phyloP scores from a whole-genome alignment of 345 rosid genomes.

The Carallia brachiata region DNA sequence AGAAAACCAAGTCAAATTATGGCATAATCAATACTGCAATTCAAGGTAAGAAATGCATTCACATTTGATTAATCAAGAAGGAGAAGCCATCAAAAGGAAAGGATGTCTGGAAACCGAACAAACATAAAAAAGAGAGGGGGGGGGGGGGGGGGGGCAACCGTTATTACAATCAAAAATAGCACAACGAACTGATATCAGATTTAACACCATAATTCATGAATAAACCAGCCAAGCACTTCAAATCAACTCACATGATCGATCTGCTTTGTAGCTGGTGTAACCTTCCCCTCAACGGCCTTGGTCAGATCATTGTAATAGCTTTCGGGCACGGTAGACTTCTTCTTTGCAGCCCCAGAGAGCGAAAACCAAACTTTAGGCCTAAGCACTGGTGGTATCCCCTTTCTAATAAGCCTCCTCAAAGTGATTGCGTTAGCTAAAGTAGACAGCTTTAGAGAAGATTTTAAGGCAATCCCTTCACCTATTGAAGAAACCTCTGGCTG shows the following conservation, averaged over 20 bases:
- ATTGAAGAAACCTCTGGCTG: constrained; percentile 64
- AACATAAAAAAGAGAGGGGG: background rate
- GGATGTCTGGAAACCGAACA: background rate
- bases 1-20: background rate
- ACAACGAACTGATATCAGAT: constrained; percentile 1
- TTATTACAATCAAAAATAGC: constrained; percentile 7
- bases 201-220: background rate
- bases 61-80: background rate
- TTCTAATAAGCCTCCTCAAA: constrained; percentile 84
- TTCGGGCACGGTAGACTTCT: constrained; percentile 96
- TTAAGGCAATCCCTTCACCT: constrained; percentile 71
- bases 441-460: constrained; percentile 81
- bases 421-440: constrained; percentile 79
- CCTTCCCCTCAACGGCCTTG: constrained; percentile 90
- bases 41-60: background rate
- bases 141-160: background rate
- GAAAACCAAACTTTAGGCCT: constrained; percentile 99
- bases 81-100: background rate
- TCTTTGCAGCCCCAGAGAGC: constrained; percentile 97
- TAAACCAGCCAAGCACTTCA: background rate
- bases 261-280: constrained; percentile 90
- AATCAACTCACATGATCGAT: constrained; percentile 88
- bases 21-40: background rate
- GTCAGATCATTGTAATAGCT: constrained; percentile 84
- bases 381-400: constrained; percentile 95